Conservation (phyloP, 768 basidiomycete genomes). For the Chalciporus chontae region DNA sequence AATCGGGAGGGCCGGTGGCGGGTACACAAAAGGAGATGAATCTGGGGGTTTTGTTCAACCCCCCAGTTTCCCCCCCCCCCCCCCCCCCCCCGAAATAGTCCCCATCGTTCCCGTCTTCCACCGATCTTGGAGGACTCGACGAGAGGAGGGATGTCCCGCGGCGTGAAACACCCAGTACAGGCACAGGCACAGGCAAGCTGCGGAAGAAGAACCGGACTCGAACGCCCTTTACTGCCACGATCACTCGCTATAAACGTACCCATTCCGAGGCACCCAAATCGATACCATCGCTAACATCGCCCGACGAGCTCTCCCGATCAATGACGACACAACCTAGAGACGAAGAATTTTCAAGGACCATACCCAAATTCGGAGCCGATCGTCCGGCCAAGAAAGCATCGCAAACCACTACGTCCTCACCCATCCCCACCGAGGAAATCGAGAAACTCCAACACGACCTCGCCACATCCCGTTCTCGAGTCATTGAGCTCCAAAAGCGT, state of each 20-base stretch:
- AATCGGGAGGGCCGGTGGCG: too few species aligned
- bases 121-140: neutral
- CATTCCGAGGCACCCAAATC: too few species aligned
- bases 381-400: neutral
- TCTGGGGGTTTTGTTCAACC: too few species aligned
- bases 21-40: too few species aligned
- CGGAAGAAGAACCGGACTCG: neutral
- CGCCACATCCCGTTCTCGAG: neutral
- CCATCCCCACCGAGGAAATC: slow-evolving; percentile 3
- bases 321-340: neutral
- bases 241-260: neutral
- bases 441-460: slow-evolving; percentile 6
- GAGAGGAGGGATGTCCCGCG: neutral
- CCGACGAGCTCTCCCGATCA: neutral
- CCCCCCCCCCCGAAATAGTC: neutral
- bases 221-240: neutral
- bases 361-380: neutral
- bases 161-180: neutral
- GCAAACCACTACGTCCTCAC: neutral
- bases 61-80: too few species aligned
- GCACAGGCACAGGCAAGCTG: neutral
- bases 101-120: neutral
- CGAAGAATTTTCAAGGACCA: neutral
- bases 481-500: slow-evolving; percentile 5
- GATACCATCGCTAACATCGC: neutral